These are phyloP conservation scores for Artemisia princeps DNA, from an alignment of 140 eudicot species.

Conservation along the genomic window DNA sequence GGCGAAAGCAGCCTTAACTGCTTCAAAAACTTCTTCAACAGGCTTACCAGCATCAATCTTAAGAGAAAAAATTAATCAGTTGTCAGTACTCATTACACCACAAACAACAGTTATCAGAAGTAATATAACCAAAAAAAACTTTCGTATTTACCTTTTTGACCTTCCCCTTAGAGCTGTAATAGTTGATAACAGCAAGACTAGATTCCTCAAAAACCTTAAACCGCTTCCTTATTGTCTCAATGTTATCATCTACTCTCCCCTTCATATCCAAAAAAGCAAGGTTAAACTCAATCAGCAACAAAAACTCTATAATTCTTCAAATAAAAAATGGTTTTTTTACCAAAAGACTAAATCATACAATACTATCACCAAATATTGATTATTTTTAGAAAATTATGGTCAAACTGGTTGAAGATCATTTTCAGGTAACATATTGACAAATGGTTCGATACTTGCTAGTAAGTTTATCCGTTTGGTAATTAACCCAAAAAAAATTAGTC, in stretches of 20 bases:
- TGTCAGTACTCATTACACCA: background rate
- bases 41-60: conserved; percentile 87
- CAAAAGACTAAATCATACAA: background rate
- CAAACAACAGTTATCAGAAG: background rate
- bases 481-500: background rate
- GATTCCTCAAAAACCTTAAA: conserved; percentile 78
- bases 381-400: background rate
- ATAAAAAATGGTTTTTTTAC: background rate
- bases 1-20: conserved; percentile 72
- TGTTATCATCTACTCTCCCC: conserved; percentile 98
- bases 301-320: background rate
- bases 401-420: background rate
- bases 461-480: background rate
- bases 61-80: conserved; percentile 14
- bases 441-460: background rate
- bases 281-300: conserved; percentile 2
- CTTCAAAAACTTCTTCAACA: conserved; percentile 74
- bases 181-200: conserved; percentile 74
- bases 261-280: conserved; percentile 25
- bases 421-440: background rate
- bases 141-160: conserved; percentile 60
- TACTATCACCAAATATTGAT: too few species aligned
- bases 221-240: conserved; percentile 83
- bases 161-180: conserved; percentile 69
- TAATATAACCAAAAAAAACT: background rate